A percentile compares a stretch with the other conserved stretches of the same genome.
Conservation (phyloP, 306 rosid genomes). For the Ziziphus jujuba region DNA sequence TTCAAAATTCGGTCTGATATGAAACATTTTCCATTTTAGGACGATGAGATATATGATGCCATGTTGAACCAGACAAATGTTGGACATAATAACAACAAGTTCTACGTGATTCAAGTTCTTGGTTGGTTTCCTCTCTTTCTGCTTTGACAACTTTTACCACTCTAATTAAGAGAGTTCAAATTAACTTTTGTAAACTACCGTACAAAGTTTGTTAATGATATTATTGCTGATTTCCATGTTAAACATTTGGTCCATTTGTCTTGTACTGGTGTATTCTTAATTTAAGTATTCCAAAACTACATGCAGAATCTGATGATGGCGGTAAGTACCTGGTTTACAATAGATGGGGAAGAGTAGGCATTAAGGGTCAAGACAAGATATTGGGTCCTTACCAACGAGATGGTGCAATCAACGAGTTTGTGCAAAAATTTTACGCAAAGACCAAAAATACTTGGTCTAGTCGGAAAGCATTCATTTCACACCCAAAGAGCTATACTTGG, state of each 20-base stretch:
- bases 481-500: slow-evolving; percentile 73
- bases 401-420: slow-evolving; percentile 61
- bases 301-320: slow-evolving; percentile 82
- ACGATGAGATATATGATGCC: slow-evolving; percentile 82
- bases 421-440: slow-evolving; percentile 66
- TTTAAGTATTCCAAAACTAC: slow-evolving; percentile 10
- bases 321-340: slow-evolving; percentile 68
- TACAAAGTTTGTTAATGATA: not conserved
- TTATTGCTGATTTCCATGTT: not conserved
- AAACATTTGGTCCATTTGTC: not conserved
- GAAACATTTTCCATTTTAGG: slow-evolving; percentile 42
- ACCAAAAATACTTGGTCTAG: slow-evolving; percentile 73
- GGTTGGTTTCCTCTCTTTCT: slow-evolving; percentile 41
- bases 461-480: slow-evolving; percentile 51
- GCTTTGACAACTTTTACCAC: not conserved
- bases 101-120: slow-evolving; percentile 82
- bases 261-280: not conserved
- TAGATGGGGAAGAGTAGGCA: slow-evolving; percentile 97
- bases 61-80: slow-evolving; percentile 92
- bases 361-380: slow-evolving; percentile 79
- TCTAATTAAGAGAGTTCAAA: not conserved
- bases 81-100: slow-evolving; percentile 79
- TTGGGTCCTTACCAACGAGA: slow-evolving; percentile 60
- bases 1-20: not conserved
- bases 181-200: not conserved